Conservation (phyloP, 352 stramenopile species). For the Peronospora farinosa region DNA sequence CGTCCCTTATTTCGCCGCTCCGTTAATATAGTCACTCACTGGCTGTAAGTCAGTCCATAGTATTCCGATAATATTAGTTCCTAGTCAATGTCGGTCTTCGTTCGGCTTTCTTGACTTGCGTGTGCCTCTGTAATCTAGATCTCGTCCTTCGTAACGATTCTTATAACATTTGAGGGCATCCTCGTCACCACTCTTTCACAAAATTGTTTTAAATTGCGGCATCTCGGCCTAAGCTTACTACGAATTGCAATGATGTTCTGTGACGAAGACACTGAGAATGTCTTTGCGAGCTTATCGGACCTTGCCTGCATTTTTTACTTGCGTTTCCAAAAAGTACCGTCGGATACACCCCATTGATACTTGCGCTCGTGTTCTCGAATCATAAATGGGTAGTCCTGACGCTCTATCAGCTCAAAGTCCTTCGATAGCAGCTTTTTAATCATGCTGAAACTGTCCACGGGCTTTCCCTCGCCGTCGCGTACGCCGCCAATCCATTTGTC, state of each 20-base stretch:
- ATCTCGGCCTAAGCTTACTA: neutral
- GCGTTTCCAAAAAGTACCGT: constrained; percentile 82
- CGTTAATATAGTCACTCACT: constrained; percentile 34
- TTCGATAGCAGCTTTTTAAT: constrained; percentile 47
- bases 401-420: constrained; percentile 77
- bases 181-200: neutral
- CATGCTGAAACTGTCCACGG: constrained; percentile 61
- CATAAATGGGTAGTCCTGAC: constrained; percentile 85
- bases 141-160: constrained; percentile 1
- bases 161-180: constrained; percentile 1
- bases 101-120: constrained; percentile 3
- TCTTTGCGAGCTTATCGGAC: neutral
- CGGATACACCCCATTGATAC: constrained; percentile 88
- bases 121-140: constrained; percentile 9
- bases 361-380: constrained; percentile 91
- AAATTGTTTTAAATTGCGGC: too few relatives aligned
- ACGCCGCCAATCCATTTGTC: constrained; percentile 82
- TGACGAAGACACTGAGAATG: neutral
- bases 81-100: constrained; percentile 21
- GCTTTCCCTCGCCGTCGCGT: constrained; percentile 33
- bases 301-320: constrained; percentile 26
- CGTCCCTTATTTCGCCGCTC: constrained; percentile 16
- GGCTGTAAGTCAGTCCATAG: constrained; percentile 29
- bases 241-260: neutral
- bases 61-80: constrained; percentile 32